Evolutionary conservation across 306 rosid species (phyloP), one percentile per base, ranked within the genome.

Genomic region (Vigna unguiculata): DNA sequence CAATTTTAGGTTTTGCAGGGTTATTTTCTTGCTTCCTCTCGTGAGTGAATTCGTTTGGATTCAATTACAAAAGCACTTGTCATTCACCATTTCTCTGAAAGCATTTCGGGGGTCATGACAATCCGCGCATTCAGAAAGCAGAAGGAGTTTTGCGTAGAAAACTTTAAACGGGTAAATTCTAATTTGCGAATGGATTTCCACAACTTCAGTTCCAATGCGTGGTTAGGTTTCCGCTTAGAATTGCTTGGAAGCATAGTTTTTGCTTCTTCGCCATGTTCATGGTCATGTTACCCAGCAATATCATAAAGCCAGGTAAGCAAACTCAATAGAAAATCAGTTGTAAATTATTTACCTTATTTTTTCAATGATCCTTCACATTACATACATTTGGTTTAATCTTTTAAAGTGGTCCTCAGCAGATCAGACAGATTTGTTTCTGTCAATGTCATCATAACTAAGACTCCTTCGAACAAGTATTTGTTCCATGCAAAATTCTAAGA

Each of bases 161-260:
- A 95, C 48, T 28, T 92, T 41, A 88, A 74, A 38, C 81, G 97
- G 17, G 97, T 95, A 32, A 90, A 95, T 78, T 82, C 72, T 63
- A 95, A 90, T 80, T 53, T 95, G 80, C 80, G 99, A 48, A 90
- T 90, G 97, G 97, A 95, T 79, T 92, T 95, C 89, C 97, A 95
- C 88, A 95, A 92, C 83, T 83, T 78, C 70, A 90, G 97, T 24
- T 84, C 99, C 61, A 95, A 95, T 72, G 99, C 86, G 75, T 95
- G 99, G 99, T 81, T 95, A 79, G 97, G 97, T 45, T 95, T 92
- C 82, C 97, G 99, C 43, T 78, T 91, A 63, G 99, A 95, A 82
- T 76, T 88, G 45, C 92, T 95, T 25, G 99, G 99, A 66, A 85
- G 96, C 85, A 20, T 88, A 22, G 80, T 95, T 88, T 89, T 36